These are phyloP conservation scores for Rhodotorula sp. DNA, from an alignment of 1,284 basidiomycete species.

Conservation along the genomic window DNA sequence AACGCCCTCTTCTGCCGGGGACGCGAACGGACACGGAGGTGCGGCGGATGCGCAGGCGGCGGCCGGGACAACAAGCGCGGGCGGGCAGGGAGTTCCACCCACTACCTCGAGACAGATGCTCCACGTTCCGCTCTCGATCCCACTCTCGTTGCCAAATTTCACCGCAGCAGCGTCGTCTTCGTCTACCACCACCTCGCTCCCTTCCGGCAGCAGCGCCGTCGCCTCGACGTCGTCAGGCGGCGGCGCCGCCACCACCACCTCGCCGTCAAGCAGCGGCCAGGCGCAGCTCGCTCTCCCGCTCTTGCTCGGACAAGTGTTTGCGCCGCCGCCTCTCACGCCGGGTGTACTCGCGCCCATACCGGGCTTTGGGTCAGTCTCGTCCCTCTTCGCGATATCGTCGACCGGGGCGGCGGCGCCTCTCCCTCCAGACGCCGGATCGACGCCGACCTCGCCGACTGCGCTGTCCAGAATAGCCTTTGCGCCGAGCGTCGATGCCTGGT, in stretches of 20 bases:
- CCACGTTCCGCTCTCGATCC: conserved; percentile 1
- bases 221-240: not conserved
- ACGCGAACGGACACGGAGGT: not conserved
- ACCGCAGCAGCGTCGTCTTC: not conserved
- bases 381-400: not conserved
- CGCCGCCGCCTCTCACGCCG: conserved; percentile 30
- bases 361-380: conserved; percentile 2
- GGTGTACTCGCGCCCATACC: conserved; percentile 35
- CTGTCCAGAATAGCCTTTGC: not conserved
- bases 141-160: not conserved
- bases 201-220: not conserved
- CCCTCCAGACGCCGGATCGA: not conserved
- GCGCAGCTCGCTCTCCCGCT: conserved; percentile 38
- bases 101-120: not conserved
- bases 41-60: not conserved
- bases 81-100: not conserved
- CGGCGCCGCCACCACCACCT: not conserved
- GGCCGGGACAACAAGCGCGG: not conserved
- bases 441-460: not conserved
- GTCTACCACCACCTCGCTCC: too few relatives aligned
- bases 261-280: not conserved
- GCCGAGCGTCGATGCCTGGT: conserved; percentile 38
- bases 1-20: not conserved
- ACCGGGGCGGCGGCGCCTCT: not conserved
- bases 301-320: conserved; percentile 39